A percentile compares a stretch with the other conserved stretches of the same genome.
These are phyloP conservation scores for Tripterygium wilfordii DNA, from an alignment of 177 flowering plant genomes.

Conservation along the genomic window DNA sequence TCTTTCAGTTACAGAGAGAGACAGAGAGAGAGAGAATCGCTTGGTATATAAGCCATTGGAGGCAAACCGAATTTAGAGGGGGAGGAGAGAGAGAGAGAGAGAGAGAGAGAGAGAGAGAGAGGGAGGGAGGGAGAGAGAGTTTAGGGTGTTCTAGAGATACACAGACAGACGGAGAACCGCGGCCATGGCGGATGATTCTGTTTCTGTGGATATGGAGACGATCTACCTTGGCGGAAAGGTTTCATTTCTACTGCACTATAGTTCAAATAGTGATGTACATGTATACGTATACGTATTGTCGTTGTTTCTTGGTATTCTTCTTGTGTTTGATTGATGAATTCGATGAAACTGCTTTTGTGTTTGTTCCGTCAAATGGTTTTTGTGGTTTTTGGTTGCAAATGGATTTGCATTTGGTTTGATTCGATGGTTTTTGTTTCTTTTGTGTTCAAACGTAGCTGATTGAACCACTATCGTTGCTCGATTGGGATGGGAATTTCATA, in stretches of 20 bases:
- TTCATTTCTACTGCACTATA: not conserved
- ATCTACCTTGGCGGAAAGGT: constrained; percentile 91
- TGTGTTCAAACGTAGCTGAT: no score
- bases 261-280: no score
- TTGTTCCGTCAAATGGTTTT: no score
- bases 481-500: no score
- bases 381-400: no score
- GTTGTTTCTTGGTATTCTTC: not conserved
- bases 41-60: constrained; percentile 40
- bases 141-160: constrained; percentile 11
- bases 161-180: constrained; percentile 17
- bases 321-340: no score
- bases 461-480: no score
- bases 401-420: no score
- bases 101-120: constrained; percentile 11
- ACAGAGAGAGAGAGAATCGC: constrained; percentile 26
- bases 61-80: no score
- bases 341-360: no score
- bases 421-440: no score
- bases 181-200: constrained; percentile 72
- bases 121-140: constrained; percentile 7
- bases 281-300: no score
- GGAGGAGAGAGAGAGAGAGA: constrained; percentile 10
- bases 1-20: constrained; percentile 15
- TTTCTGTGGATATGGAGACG: constrained; percentile 67